Base-by-base conservation (phyloP, 2,329 filamentous ascomycete species). In the Colletotrichum graminicola region DNA sequence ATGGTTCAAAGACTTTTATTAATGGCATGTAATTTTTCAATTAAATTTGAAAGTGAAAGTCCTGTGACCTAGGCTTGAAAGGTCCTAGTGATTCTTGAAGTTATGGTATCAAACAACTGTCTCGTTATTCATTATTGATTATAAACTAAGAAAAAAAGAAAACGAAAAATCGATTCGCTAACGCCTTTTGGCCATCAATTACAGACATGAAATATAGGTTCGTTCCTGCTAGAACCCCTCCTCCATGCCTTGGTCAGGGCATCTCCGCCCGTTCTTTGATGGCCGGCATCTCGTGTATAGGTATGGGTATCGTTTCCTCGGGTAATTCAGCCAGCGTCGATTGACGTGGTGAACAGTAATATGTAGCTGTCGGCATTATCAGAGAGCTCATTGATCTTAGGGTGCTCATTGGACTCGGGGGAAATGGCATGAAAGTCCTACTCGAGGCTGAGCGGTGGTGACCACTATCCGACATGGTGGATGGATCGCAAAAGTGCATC, bases 201-300 rank as follows among this genome's bases (percentile, higher is more conserved):
- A 52, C 32, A 32, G 26, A 2, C 29, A 21, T 34, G 7, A 21
- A 54, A 32, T 32, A 34, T n/a, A 10, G 8, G 2, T 1, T 10
- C 8, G 10, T n/a, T 16, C 10, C 29, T 34, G 2, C 10, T 5
- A 10, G 4, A n/a, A 34, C 8, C n/a, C 14, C 29, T 21, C 10
- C 3, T 14, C 29, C 29, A 6, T 8, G 10, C 18, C 32, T 34
- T 18, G 3, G 11, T 62, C 32, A 62, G 8, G 59, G 45, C 59
- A 51, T 62, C 39, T 71, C 68, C 2, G 21, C 47, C 6, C 59
- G 45, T 45, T 71, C 65, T 2, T 68, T 55, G 21, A 71, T 71
- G 12, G 68, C 65, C 5, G 68, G 68, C 59, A 71, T 57, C 47
- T 71, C 68, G 8, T 71, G 54, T 26, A 71, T 54, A 14, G 57